Conservation (phyloP, 306 rosid genomes). For the Erythrophleum fordii region DNA sequence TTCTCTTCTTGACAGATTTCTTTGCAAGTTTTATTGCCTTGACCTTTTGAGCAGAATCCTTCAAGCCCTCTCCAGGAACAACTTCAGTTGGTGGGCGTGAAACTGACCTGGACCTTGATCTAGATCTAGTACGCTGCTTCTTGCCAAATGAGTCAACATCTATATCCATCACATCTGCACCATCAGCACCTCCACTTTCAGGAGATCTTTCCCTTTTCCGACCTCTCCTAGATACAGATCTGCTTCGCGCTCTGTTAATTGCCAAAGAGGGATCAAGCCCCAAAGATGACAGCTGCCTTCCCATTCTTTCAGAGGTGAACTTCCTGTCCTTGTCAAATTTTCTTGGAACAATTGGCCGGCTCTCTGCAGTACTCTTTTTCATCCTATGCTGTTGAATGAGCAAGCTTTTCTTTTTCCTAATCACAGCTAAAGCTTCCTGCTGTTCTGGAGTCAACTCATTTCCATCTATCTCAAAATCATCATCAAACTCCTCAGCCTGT, state of each 20-base stretch:
- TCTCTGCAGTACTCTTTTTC: slow-evolving; percentile 89
- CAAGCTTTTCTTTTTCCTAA: slow-evolving; percentile 71
- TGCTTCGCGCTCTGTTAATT: slow-evolving; percentile 72
- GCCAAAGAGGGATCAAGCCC: slow-evolving; percentile 79
- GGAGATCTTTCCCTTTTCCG: slow-evolving; percentile 77
- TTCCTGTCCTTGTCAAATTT: slow-evolving; percentile 71
- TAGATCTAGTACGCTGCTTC: slow-evolving; percentile 62
- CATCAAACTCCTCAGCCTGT: slow-evolving; percentile 57
- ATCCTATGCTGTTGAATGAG: slow-evolving; percentile 79
- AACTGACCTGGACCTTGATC: slow-evolving; percentile 60
- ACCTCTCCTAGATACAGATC: slow-evolving; percentile 59
- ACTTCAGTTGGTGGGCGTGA: slow-evolving; percentile 71
- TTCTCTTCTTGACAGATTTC: slow-evolving; percentile 72
- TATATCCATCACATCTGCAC: slow-evolving; percentile 65
- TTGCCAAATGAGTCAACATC: slow-evolving; percentile 71
- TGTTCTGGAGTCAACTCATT: slow-evolving; percentile 68
- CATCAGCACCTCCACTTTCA: slow-evolving; percentile 46
- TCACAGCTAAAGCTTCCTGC: slow-evolving; percentile 63
- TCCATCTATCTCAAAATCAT: slow-evolving; percentile 75
- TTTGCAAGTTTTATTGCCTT: slow-evolving; percentile 70
- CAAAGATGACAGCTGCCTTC: slow-evolving; percentile 71
- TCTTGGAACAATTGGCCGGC: slow-evolving; percentile 80
- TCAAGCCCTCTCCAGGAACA: slow-evolving; percentile 85
- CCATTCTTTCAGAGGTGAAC: slow-evolving; percentile 79
- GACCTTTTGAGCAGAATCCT: slow-evolving; percentile 71